Conservation (phyloP, 2,329 filamentous ascomycete genomes). For the Xenoacremonium recifei region DNA sequence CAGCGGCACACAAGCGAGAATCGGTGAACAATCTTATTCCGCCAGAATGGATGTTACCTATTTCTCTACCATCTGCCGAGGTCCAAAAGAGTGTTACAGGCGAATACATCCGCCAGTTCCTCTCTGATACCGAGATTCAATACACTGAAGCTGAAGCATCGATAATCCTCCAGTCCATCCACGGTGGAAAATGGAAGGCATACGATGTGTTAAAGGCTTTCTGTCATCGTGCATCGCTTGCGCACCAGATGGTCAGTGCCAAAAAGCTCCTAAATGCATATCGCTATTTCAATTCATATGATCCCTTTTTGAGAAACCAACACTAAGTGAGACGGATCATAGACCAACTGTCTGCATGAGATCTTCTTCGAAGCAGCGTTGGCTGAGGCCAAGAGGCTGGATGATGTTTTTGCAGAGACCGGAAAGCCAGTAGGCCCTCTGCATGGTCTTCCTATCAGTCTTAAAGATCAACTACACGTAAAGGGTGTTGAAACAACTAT, state of each 20-base stretch:
- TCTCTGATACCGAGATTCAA: neutral
- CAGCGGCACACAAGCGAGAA: no score
- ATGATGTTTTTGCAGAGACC: neutral
- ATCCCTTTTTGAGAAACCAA: neutral
- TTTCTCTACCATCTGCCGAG: neutral
- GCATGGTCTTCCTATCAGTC: slow-evolving; percentile 20
- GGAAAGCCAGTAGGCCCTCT: slow-evolving; percentile 14
- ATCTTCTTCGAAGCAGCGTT: neutral
- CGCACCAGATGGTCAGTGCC: slow-evolving; percentile 4
- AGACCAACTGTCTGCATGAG: slow-evolving; percentile 16
- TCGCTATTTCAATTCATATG: neutral
- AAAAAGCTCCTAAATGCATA: no score
- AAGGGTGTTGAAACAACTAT: slow-evolving; percentile 55
- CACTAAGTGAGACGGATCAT: slow-evolving; percentile 8
- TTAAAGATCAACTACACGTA: slow-evolving; percentile 62
- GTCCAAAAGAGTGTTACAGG: neutral
- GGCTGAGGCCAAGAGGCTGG: neutral
- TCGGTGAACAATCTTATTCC: neutral
- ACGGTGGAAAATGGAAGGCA: neutral
- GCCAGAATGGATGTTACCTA: neutral
- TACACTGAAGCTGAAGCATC: neutral
- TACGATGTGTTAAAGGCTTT: slow-evolving; percentile 1
- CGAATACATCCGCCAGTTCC: neutral
- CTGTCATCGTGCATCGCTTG: slow-evolving; percentile 2
- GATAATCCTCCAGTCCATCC: neutral